phyloP scores from a whole-genome alignment of 495 filamentous ascomycete species.

The Annulohypoxylon moriforme region DNA sequence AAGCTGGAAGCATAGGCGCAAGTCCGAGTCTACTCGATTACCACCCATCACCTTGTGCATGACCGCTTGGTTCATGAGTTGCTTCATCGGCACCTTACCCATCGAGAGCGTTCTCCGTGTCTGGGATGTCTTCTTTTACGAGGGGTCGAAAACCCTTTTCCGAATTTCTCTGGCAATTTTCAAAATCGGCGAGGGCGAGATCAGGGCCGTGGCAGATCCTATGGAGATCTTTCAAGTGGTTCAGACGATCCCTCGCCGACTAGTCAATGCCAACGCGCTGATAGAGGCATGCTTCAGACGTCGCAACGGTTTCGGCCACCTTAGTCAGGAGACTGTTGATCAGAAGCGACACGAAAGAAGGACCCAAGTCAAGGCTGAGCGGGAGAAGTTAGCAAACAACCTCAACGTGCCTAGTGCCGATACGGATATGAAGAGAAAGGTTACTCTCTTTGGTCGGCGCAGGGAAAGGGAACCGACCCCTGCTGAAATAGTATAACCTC shows the following conservation, averaged over 20 bases:
- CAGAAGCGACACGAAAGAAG: conserved; percentile 69
- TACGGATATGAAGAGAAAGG: conserved; percentile 51
- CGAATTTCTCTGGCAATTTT: conserved; percentile 91
- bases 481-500: conserved; percentile 46
- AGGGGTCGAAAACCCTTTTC: conserved; percentile 95
- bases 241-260: conserved; percentile 83
- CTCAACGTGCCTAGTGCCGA: conserved; percentile 12
- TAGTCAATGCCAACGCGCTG: conserved; percentile 83
- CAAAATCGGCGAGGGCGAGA: conserved; percentile 87
- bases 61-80: conserved; percentile 98
- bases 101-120: conserved; percentile 91
- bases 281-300: conserved; percentile 84
- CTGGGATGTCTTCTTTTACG: conserved; percentile 96
- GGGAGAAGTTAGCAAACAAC: conserved; percentile 49
- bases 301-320: conserved; percentile 84
- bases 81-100: conserved; percentile 91
- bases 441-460: conserved; percentile 53
- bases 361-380: conserved; percentile 54
- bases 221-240: conserved; percentile 98
- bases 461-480: conserved; percentile 48
- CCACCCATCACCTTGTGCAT: conserved; percentile 93
- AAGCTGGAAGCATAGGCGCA: conserved; percentile 42
- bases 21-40: conserved; percentile 64
- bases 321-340: conserved; percentile 75
- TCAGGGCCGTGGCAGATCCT: conserved; percentile 81